Conservation (phyloP, 1,139 yeast genomes). For the Lodderomyces parapsilosis region DNA sequence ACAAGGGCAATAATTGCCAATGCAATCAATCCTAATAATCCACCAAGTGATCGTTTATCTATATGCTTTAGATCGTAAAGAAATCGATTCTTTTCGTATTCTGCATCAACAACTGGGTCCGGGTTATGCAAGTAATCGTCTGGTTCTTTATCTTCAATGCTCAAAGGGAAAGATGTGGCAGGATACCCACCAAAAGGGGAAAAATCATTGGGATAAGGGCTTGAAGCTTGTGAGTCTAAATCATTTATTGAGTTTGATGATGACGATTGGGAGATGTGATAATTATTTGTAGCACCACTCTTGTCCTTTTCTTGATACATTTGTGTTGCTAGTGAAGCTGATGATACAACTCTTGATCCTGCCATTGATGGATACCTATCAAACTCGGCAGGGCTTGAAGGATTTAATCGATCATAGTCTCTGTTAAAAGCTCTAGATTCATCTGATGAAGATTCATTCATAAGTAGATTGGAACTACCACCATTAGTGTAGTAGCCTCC, state of each 20-base stretch:
- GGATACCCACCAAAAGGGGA: constrained; percentile 97
- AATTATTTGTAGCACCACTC: constrained; percentile 3
- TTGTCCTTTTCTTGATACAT: constrained; percentile 11
- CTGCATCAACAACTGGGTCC: constrained; percentile 86
- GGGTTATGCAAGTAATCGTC: constrained; percentile 94
- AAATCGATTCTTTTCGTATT: constrained; percentile 66
- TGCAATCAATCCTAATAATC: constrained; percentile 55
- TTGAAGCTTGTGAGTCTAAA: constrained; percentile 10
- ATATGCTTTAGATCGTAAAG: constrained; percentile 56
- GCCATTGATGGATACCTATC: constrained; percentile 58
- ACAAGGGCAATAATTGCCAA: constrained; percentile 57
- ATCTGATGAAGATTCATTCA: constrained; percentile 27
- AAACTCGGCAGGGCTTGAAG: constrained; percentile 48
- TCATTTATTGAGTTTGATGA: constrained; percentile 23
- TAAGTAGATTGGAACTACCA: constrained; percentile 41
- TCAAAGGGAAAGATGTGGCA: constrained; percentile 81
- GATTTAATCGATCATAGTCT: constrained; percentile 9
- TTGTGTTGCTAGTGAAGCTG: constrained; percentile 39
- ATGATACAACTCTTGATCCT: constrained; percentile 48
- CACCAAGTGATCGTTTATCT: constrained; percentile 61
- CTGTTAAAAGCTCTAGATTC: constrained; percentile 14
- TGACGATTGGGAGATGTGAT: constrained; percentile 14
- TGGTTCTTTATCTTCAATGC: constrained; percentile 85
- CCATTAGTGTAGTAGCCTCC: constrained; percentile 45
- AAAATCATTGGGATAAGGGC: constrained; percentile 28